Conservation (phyloP, 768 basidiomycete genomes). For the Neoboletus magnificus region DNA sequence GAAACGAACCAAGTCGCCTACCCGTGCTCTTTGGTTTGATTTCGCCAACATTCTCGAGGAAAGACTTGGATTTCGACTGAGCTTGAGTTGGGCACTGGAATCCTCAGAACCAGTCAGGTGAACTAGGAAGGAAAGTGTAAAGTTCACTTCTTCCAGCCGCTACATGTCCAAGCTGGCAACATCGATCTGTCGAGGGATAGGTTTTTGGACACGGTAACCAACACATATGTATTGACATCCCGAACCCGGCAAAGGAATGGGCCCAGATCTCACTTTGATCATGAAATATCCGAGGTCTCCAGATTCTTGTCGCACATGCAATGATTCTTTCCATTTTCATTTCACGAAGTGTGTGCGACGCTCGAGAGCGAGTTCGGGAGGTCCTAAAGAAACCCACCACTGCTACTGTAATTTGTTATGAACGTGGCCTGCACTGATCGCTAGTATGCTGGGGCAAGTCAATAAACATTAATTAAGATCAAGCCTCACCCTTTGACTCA, state of each 20-base stretch:
- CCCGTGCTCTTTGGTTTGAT: slow-evolving; percentile 69
- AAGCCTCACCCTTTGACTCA: neutral
- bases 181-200: slow-evolving; percentile 62
- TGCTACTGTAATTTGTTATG: neutral
- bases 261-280: neutral
- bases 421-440: too few relatives aligned
- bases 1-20: slow-evolving; percentile 19
- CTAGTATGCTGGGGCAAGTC: too few relatives aligned
- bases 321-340: neutral
- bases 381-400: neutral
- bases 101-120: slow-evolving; percentile 29
- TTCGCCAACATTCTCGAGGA: slow-evolving; percentile 76
- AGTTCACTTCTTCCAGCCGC: slow-evolving; percentile 84
- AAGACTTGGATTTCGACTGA: slow-evolving; percentile 86
- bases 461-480: neutral
- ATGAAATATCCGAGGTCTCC: neutral
- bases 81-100: slow-evolving; percentile 91
- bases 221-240: too few relatives aligned
- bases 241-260: neutral
- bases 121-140: too few relatives aligned
- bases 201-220: neutral
- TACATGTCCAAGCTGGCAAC: slow-evolving; percentile 78
- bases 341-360: neutral
- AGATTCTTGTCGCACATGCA: neutral
- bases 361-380: neutral